A percentile compares a stretch with the other conserved stretches of the same genome.
phyloP scores from a whole-genome alignment of 306 rosid genomes.

The Lathyrus sativus region DNA sequence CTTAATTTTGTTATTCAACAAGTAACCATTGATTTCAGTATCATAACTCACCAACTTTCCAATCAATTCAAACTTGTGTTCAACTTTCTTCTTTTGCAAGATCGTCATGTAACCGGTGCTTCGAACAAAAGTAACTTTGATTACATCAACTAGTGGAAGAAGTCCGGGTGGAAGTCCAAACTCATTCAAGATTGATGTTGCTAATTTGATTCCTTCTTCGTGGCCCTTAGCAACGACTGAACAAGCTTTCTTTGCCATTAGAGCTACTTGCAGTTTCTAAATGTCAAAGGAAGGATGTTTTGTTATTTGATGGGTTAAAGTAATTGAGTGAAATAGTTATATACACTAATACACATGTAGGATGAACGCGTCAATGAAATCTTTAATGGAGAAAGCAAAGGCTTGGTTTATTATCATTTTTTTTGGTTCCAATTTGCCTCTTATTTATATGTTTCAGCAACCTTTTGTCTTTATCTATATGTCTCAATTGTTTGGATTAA shows the following conservation, averaged over 20 bases:
- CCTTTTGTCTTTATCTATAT: no score
- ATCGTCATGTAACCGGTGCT: conserved; percentile 80
- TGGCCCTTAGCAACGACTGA: conserved; percentile 68
- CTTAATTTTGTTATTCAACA: conserved; percentile 63
- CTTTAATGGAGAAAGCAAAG: no score
- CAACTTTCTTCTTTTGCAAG: conserved; percentile 74
- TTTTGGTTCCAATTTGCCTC: no score
- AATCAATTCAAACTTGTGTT: conserved; percentile 72
- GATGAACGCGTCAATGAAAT: neutral
- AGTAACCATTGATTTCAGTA: conserved; percentile 55
- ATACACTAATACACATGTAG: neutral
- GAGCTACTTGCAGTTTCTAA: neutral
- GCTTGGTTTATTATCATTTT: no score
- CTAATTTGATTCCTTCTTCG: conserved; percentile 69
- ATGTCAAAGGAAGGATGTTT: neutral
- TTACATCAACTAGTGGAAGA: conserved; percentile 63
- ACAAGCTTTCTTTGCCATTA: conserved; percentile 75
- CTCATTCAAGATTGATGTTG: conserved; percentile 56
- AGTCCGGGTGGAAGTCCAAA: conserved; percentile 74
- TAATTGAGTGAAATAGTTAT: no score
- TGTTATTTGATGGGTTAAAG: neutral
- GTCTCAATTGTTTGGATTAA: no score
- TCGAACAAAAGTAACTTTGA: conserved; percentile 71
- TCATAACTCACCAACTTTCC: conserved; percentile 76
- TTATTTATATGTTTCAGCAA: no score